Percentiles rank a stretch among this genome's conserved stretches.
Conservation (phyloP, 257 asterid genomes). For the Fraxinus cuspidata region DNA sequence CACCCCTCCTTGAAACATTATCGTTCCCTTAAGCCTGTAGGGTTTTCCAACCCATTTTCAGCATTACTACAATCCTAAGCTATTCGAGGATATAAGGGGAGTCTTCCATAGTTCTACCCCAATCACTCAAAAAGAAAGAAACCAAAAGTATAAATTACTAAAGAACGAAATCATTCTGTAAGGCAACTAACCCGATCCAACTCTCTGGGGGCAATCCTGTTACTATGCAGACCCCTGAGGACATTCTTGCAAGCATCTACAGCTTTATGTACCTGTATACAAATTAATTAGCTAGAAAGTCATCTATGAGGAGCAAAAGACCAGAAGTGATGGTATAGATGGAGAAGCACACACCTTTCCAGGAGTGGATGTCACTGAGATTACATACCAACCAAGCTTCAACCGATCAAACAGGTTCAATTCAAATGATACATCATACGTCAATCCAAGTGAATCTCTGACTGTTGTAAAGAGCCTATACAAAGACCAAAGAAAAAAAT, state of each 20-base stretch:
- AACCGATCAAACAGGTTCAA: constrained; percentile 94
- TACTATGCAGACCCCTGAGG: constrained; percentile 81
- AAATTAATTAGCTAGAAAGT: constrained; percentile 26
- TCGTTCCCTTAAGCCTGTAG: background rate
- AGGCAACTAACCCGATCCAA: constrained; percentile 86
- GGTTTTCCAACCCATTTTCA: background rate
- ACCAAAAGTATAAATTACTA: background rate
- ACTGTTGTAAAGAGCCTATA: constrained; percentile 96
- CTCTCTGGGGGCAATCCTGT: constrained; percentile 82
- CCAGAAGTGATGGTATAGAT: background rate
- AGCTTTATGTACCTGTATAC: constrained; percentile 90
- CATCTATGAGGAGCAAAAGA: constrained; percentile 22
- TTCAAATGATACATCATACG: constrained; percentile 96
- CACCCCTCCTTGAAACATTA: background rate
- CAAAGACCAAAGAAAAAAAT: constrained; percentile 4
- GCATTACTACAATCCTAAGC: background rate
- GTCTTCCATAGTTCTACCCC: constrained; percentile 4
- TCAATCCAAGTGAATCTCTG: constrained; percentile 97
- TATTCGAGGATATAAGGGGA: background rate
- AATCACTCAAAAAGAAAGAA: constrained; percentile 8
- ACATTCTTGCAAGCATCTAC: constrained; percentile 99
- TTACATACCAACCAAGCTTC: constrained; percentile 98
- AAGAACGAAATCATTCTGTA: constrained; percentile 19
- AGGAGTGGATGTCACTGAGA: constrained; percentile 98
- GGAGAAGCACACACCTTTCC: constrained; percentile 62